Evolutionary conservation across 2,329 filamentous ascomycete genomes (phyloP), one percentile per base, ranked within the genome.

Genomic region (Curvularia lunata): DNA sequence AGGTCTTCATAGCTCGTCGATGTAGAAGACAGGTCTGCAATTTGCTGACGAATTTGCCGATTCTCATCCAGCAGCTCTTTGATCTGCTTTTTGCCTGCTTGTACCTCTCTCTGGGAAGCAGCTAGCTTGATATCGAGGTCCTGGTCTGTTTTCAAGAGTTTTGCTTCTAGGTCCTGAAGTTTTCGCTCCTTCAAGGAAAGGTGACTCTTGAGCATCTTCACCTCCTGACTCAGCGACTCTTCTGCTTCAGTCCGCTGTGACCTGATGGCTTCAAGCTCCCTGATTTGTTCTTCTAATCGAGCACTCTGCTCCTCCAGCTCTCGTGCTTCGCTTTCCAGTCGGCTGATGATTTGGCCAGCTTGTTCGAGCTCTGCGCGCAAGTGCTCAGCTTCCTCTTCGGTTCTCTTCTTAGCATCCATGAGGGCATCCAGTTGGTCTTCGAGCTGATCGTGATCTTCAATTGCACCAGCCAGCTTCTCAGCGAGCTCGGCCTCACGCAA

Each of bases 1-100:
- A 98, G 85, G 68, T 98, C 94, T 77, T 99, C 95, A 65, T 97
- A 98, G 71, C 93, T 92, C 0, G 92, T 96, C 0, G 94, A 97
- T 0, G 94, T 97, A 48, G 91, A 88, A 0, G 95, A 95, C 18
- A 99, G 82, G 65, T 97, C 88, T 0, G 90, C 85, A 52, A 99
- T 87, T 69, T 97, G 92, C 67, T 92, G 86, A 52, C 96, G 89
- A 46, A 96, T 86, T 43, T 90, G 87, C 12, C 87, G 85, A 66
- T 96, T 96, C 72, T 99, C 94, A 5, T 89, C 87, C 1, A 87
- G 76, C 1, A 97, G 84, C 19, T 92, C 88, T 51, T 89, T 87
- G 68, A 96, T 88, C 64, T 91, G 88, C 57, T 86, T 84, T 73
- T 88, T 92, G 28, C 88, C 83, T 9, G 85, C 82, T 52, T 92